These are phyloP conservation scores for Neonothopanus nambi DNA, from an alignment of 1,284 basidiomycete species.

Conservation along the genomic window DNA sequence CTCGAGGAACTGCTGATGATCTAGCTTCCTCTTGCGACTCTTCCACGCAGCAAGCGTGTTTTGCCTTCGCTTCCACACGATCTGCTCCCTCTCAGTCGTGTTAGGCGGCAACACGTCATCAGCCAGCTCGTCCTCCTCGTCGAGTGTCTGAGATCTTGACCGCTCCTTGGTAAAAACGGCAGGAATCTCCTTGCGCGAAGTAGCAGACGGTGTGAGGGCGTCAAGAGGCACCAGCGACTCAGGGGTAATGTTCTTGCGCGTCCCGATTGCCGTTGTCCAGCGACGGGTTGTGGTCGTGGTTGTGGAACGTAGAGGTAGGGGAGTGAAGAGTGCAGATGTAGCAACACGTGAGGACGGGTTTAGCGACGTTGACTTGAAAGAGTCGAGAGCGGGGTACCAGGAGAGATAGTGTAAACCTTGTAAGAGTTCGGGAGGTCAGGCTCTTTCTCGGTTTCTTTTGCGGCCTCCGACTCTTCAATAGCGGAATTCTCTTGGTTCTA, in stretches of 20 bases:
- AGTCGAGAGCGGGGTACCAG: conserved; percentile 40
- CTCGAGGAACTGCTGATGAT: conserved; percentile 69
- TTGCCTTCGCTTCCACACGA: conserved; percentile 76
- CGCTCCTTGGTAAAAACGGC: conserved; percentile 59
- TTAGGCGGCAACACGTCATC: conserved; percentile 32
- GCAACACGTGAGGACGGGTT: conserved; percentile 27
- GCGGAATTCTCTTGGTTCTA: conserved; percentile 10
- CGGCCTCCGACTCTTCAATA: conserved; percentile 9
- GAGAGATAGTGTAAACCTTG: conserved; percentile 44
- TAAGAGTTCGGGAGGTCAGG: conserved; percentile 12
- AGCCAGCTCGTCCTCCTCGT: conserved; percentile 39
- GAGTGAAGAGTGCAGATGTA: not conserved
- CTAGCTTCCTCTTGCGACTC: conserved; percentile 74
- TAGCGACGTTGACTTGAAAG: conserved; percentile 34
- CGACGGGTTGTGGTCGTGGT: conserved; percentile 41
- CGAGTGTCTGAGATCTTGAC: conserved; percentile 48
- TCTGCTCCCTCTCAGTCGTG: conserved; percentile 57
- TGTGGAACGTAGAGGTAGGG: conserved; percentile 5
- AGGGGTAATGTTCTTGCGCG: conserved; percentile 41
- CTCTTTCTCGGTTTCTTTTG: not conserved
- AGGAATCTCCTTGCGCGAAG: conserved; percentile 54
- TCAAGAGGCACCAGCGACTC: conserved; percentile 45
- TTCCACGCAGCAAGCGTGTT: conserved; percentile 81
- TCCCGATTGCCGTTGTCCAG: conserved; percentile 31
- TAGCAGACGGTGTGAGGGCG: conserved; percentile 53